A percentile compares a stretch with the other conserved stretches of the same genome.
Evolutionary conservation across 2,329 filamentous ascomycete genomes (phyloP).

Genomic region (Tolypocladium ovalisporum): DNA sequence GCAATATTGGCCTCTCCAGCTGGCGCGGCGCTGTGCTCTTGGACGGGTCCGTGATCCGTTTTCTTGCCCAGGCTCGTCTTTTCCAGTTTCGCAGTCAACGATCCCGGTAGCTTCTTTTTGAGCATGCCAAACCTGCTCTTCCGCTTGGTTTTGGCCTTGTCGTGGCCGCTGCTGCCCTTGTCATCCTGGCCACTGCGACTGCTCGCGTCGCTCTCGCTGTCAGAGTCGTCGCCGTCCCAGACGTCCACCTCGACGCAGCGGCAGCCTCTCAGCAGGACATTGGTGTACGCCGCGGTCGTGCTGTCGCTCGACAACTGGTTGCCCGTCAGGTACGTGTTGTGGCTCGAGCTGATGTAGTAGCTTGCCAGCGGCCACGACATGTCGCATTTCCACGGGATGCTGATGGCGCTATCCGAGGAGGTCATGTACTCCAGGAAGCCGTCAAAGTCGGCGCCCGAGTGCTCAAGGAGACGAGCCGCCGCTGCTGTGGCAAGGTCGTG

Average conservation of each 20-base stretch:
- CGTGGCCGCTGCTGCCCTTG: conserved; percentile 24
- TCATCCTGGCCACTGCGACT: conserved; percentile 42
- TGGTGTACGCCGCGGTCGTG: conserved; percentile 79
- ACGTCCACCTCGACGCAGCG: conserved; percentile 92
- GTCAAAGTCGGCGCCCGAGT: conserved; percentile 30
- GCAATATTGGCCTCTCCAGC: neutral
- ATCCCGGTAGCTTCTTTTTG: conserved; percentile 41
- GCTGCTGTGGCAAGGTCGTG: conserved; percentile 20
- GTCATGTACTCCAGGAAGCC: conserved; percentile 47
- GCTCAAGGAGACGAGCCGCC: conserved; percentile 13
- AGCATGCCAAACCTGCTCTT: conserved; percentile 53
- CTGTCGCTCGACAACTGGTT: conserved; percentile 81
- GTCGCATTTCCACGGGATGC: conserved; percentile 31
- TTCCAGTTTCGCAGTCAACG: conserved; percentile 32
- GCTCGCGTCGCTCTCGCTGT: conserved; percentile 49
- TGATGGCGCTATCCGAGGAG: conserved; percentile 32
- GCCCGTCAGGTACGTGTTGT: conserved; percentile 88
- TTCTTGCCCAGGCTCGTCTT: conserved; percentile 36
- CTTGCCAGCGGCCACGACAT: conserved; percentile 73
- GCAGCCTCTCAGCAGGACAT: conserved; percentile 72
- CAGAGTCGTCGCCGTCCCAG: conserved; percentile 78
- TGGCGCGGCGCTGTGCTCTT: conserved; percentile 1
- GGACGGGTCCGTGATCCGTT: conserved; percentile 19
- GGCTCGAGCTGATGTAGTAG: conserved; percentile 89
- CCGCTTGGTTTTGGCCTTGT: conserved; percentile 37